Evolutionary conservation across 192 early-diverging fungal genomes (phyloP), one percentile per base, ranked within the genome.

Genomic region (Coemansia sp.): DNA sequence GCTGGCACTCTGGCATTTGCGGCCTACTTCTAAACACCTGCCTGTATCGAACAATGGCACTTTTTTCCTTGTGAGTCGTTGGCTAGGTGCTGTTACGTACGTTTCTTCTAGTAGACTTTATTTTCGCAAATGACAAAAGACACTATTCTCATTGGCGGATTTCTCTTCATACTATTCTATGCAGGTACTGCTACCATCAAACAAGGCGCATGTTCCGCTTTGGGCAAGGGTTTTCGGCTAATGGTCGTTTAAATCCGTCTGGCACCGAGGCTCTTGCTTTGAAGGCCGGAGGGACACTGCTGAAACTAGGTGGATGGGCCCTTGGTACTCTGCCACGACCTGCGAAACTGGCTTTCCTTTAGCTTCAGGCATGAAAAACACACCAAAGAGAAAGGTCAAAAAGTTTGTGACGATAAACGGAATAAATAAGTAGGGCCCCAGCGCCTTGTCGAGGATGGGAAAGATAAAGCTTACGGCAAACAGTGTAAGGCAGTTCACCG

Each of bases 341-440:
- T 82, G 67, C 1, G 65, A 35, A 18, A 76, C 50, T 3, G 66
- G 50, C 69, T 86, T 88, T 21, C 86, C 88, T 57, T 85, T 88
- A 4, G 89, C 89, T 72, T 92, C 91, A 13, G 89, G 91, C 43
- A 92, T 72, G 58, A 87, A 69, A 56, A 77, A 60, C 71, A 86
- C 37, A 66, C 84, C 31, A 70, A 68, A 61, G 36, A 69, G 48
- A 28, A 74, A 35, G 2, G 85, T 83, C 0, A 82, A 36, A 10
- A 84, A 69, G 59, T 85, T 73, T 5, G 74, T 77, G 0, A 59
- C 50, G 5, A 83, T 81, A 71, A 92, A 92, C 20, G 88, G 58
- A 33, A 86, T 83, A 80, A 91, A 92, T 37, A 91, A 83, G 28
- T 85, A 86, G 2, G 85, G 79, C 3, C 83, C 72, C 14, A 86